Evolutionary conservation across 2,329 filamentous ascomycete species (phyloP).

Genomic region (Exophiala aquamarina): DNA sequence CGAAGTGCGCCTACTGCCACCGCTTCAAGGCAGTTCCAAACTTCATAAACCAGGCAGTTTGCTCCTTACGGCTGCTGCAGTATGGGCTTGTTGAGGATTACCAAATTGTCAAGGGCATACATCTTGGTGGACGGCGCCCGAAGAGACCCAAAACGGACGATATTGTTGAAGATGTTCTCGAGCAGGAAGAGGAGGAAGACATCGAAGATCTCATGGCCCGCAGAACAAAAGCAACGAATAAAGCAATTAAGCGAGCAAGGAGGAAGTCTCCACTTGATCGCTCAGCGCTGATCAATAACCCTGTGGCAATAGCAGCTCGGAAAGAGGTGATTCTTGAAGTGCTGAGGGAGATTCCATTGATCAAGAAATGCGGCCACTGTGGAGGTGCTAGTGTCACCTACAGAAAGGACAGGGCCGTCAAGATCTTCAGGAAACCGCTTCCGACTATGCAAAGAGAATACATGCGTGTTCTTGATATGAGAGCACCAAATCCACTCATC

Average conservation of each 20-base stretch:
- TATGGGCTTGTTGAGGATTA: constrained; percentile 73
- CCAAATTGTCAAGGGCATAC: constrained; percentile 50
- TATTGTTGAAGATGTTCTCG: constrained; percentile 31
- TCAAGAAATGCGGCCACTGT: constrained; percentile 69
- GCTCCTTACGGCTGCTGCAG: constrained; percentile 82
- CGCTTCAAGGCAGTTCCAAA: constrained; percentile 76
- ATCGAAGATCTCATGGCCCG: constrained; percentile 54
- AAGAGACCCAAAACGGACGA: constrained; percentile 12
- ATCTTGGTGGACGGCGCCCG: constrained; percentile 35
- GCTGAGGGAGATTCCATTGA: constrained; percentile 67
- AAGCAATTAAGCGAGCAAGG: constrained; percentile 62
- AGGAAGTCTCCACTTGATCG: constrained; percentile 41
- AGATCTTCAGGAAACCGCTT: constrained; percentile 83
- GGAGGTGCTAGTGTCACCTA: constrained; percentile 72
- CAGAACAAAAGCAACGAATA: constrained; percentile 69
- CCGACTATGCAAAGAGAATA: constrained; percentile 70
- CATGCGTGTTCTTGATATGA: constrained; percentile 72
- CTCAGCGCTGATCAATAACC: constrained; percentile 68
- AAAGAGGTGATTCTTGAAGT: constrained; percentile 78
- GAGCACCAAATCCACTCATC: constrained; percentile 67
- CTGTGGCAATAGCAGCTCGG: constrained; percentile 76
- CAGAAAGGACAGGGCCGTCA: constrained; percentile 86
- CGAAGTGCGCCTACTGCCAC: constrained; percentile 89
- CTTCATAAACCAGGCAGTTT: constrained; percentile 74
- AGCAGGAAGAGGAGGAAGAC: constrained; percentile 55